These are phyloP conservation scores for Petasospora fabianii DNA, from an alignment of 1,139 yeast genomes.

Conservation along the genomic window DNA sequence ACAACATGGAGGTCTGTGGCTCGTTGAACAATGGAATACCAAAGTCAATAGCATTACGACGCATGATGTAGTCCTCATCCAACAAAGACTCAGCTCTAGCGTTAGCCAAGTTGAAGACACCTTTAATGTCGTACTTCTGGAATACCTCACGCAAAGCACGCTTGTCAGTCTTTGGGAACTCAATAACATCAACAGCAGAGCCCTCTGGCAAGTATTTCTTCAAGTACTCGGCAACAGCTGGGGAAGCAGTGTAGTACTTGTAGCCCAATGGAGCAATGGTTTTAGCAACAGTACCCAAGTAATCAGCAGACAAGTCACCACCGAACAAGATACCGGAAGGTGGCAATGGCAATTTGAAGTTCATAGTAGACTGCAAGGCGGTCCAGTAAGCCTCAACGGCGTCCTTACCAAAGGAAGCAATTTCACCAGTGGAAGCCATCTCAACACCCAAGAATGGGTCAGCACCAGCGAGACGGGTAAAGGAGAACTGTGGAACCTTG, in stretches of 20 bases:
- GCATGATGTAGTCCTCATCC: constrained; percentile 94
- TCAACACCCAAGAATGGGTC: constrained; percentile 98
- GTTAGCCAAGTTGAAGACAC: constrained; percentile 88
- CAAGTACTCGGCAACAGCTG: constrained; percentile 68
- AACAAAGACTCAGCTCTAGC: constrained; percentile 80
- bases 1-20: constrained; percentile 85
- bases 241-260: constrained; percentile 75
- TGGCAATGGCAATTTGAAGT: constrained; percentile 88
- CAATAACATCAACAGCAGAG: constrained; percentile 57
- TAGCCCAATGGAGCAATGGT: constrained; percentile 73
- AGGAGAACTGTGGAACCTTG: constrained; percentile 96
- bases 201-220: constrained; percentile 38
- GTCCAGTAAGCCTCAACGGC: constrained; percentile 95
- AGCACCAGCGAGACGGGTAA: constrained; percentile 97
- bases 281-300: constrained; percentile 70
- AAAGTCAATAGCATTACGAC: constrained; percentile 98
- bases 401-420: constrained; percentile 91
- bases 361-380: constrained; percentile 94
- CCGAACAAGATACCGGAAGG: constrained; percentile 89
- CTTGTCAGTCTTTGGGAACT: constrained; percentile 90
- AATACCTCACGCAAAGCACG: constrained; percentile 90
- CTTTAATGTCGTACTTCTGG: constrained; percentile 76
- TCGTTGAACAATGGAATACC: constrained; percentile 95
- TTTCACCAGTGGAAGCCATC: constrained; percentile 98
- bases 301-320: constrained; percentile 76